A percentile compares a stretch with the other conserved stretches of the same genome.
phyloP scores from a whole-genome alignment of 257 asterid species.

The Jaltomata sinuosa region DNA sequence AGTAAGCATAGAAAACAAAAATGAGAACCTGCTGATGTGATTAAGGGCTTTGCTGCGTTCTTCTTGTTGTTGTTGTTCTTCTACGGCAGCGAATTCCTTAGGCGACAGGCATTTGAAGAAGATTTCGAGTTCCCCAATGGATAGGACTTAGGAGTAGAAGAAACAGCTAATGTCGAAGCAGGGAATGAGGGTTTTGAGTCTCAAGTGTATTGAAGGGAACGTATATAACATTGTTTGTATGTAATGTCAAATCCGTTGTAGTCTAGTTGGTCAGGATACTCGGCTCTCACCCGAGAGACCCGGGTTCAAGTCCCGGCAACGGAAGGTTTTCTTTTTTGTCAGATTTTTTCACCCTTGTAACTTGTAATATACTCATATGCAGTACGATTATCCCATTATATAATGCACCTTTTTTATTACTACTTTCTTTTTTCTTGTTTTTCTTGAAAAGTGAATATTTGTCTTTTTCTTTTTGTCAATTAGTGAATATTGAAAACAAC shows the following conservation, averaged over 20 bases:
- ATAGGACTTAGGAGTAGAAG: background rate
- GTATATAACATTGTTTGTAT: accelerated
- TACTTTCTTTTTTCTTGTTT: too few relatives aligned
- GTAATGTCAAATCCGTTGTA: background rate
- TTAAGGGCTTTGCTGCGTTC: background rate
- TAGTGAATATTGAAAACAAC: too few relatives aligned
- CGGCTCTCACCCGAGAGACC: slow-evolving; percentile 99
- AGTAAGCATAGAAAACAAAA: background rate
- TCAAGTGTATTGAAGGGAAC: accelerated
- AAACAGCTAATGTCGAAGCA: background rate
- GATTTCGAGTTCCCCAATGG: background rate
- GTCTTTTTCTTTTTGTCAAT: too few relatives aligned
- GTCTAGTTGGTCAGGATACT: slow-evolving; percentile 97
- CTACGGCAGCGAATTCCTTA: background rate
- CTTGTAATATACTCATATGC: too few relatives aligned
- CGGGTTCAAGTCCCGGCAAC: slow-evolving; percentile 97
- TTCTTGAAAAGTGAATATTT: too few relatives aligned
- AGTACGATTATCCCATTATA: too few relatives aligned
- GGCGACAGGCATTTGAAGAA: background rate
- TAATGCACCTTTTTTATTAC: too few relatives aligned
- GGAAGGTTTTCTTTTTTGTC: slow-evolving; percentile 18
- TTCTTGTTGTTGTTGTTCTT: background rate
- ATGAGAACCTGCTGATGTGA: background rate
- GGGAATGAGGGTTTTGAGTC: background rate
- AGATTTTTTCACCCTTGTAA: too few relatives aligned